Base-by-base conservation (phyloP, 2,329 filamentous ascomycete genomes). In the Aspergillus chevalieri region DNA sequence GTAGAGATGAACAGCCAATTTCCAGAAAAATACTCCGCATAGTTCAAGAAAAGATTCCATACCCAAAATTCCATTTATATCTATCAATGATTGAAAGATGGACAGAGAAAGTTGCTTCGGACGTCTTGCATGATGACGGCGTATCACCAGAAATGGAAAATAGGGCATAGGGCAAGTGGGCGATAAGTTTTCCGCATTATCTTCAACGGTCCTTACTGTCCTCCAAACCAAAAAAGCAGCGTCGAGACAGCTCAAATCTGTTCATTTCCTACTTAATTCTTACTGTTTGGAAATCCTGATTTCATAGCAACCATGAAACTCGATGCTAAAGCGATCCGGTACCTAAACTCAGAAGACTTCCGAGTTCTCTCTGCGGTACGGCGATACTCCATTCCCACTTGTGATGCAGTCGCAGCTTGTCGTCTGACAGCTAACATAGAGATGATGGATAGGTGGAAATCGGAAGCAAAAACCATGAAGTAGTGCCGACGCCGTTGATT, bases 391-490 rank as follows among this genome's bases (percentile, higher is more conserved):
- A 12, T 15, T 54, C 55, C 60, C 58, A 54, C 55, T 53, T 58
- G 47, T 48, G 34, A 45, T 48, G 46, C 21, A 26, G 15, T 49
- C 54, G 54, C 60, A 51, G 50, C 53, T 43, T 57, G 61, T 59
- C 55, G 47, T 53, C 58, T 61, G 62, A 60, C 64, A 58, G 67
- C 69, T 72, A 65, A 70, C 67, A 57, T 62, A 60, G 53, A 47
- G 3, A 45, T 46, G 7, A 39, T 43, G 36, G 46, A 48, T 69
- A 95, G 90, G 88, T 94, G 62, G 93, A 98, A 71, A 84, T 85
- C 72, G 92, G 91, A 64, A 94, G 87, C 72, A 91, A 89, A 69
- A 97, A 97, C 73, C 93, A 98, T 76, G 93, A 98, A 74, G 80
- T 98, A 50, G 92, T 98, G 2, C 93, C 93, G 6, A 97, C 92